phyloP scores from a whole-genome alignment of 495 filamentous ascomycete genomes.

The Podospora tetraspora region DNA sequence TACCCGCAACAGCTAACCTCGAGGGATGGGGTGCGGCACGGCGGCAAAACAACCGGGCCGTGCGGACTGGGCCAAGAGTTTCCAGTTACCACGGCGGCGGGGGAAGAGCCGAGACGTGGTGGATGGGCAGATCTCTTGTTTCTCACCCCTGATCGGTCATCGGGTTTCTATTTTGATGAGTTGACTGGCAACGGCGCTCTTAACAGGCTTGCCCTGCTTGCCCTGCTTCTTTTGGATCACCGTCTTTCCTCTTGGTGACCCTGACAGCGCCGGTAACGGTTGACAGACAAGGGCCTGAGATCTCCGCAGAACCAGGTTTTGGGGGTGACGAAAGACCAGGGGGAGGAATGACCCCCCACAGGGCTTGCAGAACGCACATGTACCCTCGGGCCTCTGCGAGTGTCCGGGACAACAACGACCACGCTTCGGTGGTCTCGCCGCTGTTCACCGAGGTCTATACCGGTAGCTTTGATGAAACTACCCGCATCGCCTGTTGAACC shows the following conservation, averaged over 20 bases:
- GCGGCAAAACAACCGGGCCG: background rate
- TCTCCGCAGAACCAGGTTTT: background rate
- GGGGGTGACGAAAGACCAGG: background rate
- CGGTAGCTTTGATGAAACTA: background rate
- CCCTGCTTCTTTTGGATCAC: background rate
- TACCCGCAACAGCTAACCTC: background rate
- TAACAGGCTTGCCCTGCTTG: background rate
- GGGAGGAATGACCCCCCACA: background rate
- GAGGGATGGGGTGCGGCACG: background rate
- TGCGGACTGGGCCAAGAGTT: background rate
- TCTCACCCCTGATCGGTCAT: background rate
- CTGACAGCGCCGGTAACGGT: background rate
- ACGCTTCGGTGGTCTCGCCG: background rate
- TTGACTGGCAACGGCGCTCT: background rate
- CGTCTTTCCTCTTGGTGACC: background rate
- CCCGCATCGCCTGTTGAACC: background rate
- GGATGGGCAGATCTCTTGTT: conserved; percentile 2
- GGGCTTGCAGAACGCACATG: background rate
- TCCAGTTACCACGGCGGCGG: conserved; percentile 6
- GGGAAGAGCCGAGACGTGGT: background rate
- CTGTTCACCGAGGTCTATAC: background rate
- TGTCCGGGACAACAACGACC: background rate
- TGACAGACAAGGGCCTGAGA: background rate
- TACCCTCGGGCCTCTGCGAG: background rate
- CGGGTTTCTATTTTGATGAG: background rate